These are phyloP conservation scores for Botrytis medusae DNA, from an alignment of 2,329 filamentous ascomycete species.

Conservation along the genomic window DNA sequence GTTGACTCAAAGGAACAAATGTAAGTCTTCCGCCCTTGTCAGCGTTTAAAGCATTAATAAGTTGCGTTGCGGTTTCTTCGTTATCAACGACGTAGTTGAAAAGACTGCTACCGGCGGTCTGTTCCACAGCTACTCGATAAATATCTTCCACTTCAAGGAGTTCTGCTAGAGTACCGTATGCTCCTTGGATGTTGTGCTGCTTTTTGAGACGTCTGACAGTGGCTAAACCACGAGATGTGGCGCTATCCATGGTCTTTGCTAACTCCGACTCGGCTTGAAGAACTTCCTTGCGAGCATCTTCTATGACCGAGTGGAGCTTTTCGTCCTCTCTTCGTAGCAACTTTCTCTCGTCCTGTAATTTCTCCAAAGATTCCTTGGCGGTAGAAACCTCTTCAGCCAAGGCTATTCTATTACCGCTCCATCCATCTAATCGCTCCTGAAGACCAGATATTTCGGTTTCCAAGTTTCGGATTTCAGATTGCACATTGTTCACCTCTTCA, in stretches of 20 bases:
- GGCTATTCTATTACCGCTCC: conserved; percentile 70
- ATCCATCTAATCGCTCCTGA: conserved; percentile 73
- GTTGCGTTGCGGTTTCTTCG: conserved; percentile 78
- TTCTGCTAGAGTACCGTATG: conserved; percentile 90
- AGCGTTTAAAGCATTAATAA: conserved; percentile 76
- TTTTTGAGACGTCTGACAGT: conserved; percentile 80
- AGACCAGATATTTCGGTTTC: conserved; percentile 72
- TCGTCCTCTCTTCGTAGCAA: conserved; percentile 86
- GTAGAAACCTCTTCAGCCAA: conserved; percentile 72
- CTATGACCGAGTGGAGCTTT: conserved; percentile 75
- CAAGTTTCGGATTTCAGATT: conserved; percentile 67
- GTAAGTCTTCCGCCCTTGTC: conserved; percentile 84
- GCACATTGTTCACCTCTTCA: conserved; percentile 75
- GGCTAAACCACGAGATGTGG: conserved; percentile 83
- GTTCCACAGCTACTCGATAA: conserved; percentile 87
- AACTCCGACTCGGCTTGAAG: conserved; percentile 75
- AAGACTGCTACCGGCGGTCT: conserved; percentile 85
- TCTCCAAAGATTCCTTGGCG: conserved; percentile 76
- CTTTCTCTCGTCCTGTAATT: conserved; percentile 82
- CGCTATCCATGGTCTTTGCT: conserved; percentile 83
- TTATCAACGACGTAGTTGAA: conserved; percentile 97
- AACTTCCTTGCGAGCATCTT: conserved; percentile 73
- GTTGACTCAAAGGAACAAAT: conserved; percentile 86
- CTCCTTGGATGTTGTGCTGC: conserved; percentile 76
- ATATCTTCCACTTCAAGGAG: conserved; percentile 82